These are phyloP conservation scores for Talaromyces sp. DNA, from an alignment of 2,329 filamentous ascomycete species.

Conservation along the genomic window DNA sequence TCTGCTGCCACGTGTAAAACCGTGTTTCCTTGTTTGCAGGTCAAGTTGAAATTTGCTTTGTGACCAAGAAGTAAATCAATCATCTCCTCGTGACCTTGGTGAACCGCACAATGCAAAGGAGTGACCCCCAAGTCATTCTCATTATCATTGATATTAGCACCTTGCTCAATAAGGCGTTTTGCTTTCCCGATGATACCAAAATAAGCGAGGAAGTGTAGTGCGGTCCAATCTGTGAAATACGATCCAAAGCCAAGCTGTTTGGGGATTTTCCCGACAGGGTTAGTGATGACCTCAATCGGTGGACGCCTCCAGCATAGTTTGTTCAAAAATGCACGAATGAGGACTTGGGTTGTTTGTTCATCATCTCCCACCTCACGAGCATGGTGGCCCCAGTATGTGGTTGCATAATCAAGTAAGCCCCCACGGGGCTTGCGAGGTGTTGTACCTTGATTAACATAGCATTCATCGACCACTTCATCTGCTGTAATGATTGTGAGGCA, in stretches of 20 bases:
- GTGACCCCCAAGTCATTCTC: constrained; percentile 31
- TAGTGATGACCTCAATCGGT: constrained; percentile 13
- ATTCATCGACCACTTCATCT: constrained; percentile 37
- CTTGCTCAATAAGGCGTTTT: constrained; percentile 30
- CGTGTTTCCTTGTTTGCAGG: constrained; percentile 31
- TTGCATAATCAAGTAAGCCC: constrained; percentile 29
- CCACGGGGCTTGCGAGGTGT: constrained; percentile 13
- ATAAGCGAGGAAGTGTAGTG: constrained; percentile 32
- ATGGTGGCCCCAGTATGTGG: constrained; percentile 35
- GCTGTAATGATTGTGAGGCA: constrained; percentile 31
- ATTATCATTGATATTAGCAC: constrained; percentile 23
- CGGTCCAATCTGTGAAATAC: constrained; percentile 33
- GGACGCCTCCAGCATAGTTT: constrained; percentile 36
- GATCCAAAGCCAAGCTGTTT: constrained; percentile 28
- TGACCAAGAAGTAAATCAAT: constrained; percentile 31
- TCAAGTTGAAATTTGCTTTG: constrained; percentile 29
- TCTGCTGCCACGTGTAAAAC: constrained; percentile 33
- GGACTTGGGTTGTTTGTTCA: constrained; percentile 33
- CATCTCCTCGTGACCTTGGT: constrained; percentile 34
- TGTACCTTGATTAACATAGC: constrained; percentile 24
- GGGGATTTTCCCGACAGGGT: constrained; percentile 17
- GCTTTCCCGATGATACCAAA: constrained; percentile 31
- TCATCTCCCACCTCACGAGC: constrained; percentile 31
- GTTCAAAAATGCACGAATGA: constrained; percentile 37
- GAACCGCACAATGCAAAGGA: constrained; percentile 34